Percentiles rank a stretch among this genome's conserved stretches.
Evolutionary conservation across 495 filamentous ascomycete species (phyloP).

Genomic region (Lasiosphaeria ovina): DNA sequence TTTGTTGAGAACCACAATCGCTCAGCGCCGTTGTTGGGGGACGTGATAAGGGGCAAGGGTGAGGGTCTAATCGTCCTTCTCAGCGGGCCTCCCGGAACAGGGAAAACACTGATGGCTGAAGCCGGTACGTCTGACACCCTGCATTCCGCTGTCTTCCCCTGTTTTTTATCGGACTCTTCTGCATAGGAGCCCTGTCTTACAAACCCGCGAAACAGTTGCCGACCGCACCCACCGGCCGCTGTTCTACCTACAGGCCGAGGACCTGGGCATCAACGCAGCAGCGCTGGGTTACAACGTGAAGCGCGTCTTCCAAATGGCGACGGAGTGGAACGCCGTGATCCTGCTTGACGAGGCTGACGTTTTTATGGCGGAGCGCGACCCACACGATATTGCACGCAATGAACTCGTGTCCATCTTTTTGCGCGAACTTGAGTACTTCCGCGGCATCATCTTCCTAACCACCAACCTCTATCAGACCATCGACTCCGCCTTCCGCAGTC

Average conservation of each 20-base stretch:
- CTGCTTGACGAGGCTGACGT: conserved; percentile 56
- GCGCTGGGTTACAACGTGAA: conserved; percentile 50
- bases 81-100: conserved; percentile 52
- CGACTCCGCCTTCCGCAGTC: conserved; percentile 36
- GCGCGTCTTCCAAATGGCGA: conserved; percentile 52
- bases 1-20: conserved; percentile 39
- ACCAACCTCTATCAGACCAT: conserved; percentile 44
- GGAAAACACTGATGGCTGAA: conserved; percentile 61
- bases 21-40: conserved; percentile 23
- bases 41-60: conserved; percentile 16
- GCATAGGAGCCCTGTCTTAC: not conserved
- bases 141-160: not conserved
- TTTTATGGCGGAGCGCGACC: conserved; percentile 48
- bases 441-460: conserved; percentile 51
- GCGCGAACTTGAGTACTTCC: conserved; percentile 57
- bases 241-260: conserved; percentile 53
- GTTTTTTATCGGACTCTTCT: not conserved
- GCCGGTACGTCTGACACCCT: conserved; percentile 6
- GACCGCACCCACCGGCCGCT: conserved; percentile 50
- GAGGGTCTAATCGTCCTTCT: conserved; percentile 35
- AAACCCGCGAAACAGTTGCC: conserved; percentile 32
- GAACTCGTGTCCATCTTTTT: conserved; percentile 53
- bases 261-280: conserved; percentile 49
- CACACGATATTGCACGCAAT: conserved; percentile 50
- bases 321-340: conserved; percentile 51